phyloP scores from a whole-genome alignment of 2,329 filamentous ascomycete species.

The Aspergillus ruber region DNA sequence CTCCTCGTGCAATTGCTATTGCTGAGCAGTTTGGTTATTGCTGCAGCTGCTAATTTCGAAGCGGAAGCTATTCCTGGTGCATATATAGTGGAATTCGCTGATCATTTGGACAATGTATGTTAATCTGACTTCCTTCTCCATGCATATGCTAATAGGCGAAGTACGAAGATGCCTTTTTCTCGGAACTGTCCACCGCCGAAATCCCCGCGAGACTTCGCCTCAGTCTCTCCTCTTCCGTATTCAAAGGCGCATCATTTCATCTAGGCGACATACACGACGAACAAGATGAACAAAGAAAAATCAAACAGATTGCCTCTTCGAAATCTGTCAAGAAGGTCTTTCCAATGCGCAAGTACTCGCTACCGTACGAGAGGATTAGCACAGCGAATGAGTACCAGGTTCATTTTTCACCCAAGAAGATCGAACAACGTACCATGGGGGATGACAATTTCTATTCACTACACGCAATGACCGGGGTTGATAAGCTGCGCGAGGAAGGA shows the following conservation, averaged over 20 bases:
- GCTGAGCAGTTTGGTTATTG: background rate
- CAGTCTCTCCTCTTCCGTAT: background rate
- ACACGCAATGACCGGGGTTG: slow-evolving; percentile 15
- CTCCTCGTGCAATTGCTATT: background rate
- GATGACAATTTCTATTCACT: slow-evolving; percentile 5
- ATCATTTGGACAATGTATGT: background rate
- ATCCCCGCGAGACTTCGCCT: background rate
- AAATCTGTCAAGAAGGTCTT: background rate
- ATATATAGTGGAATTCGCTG: background rate
- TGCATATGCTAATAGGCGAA: background rate
- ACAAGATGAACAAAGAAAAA: background rate
- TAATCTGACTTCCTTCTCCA: background rate
- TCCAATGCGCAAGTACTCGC: background rate
- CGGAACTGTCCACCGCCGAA: background rate
- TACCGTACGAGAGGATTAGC: background rate
- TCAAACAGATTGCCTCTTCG: background rate
- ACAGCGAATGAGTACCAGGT: background rate
- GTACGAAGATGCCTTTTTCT: background rate
- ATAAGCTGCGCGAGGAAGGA: slow-evolving; percentile 14
- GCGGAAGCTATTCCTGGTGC: background rate
- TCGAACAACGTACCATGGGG: slow-evolving; percentile 2
- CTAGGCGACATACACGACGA: background rate
- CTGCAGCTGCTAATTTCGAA: background rate
- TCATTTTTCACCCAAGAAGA: background rate
- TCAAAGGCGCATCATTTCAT: background rate